Evolutionary conservation across 768 basidiomycete species (phyloP).

Genomic region (Suillus ampliporus): DNA sequence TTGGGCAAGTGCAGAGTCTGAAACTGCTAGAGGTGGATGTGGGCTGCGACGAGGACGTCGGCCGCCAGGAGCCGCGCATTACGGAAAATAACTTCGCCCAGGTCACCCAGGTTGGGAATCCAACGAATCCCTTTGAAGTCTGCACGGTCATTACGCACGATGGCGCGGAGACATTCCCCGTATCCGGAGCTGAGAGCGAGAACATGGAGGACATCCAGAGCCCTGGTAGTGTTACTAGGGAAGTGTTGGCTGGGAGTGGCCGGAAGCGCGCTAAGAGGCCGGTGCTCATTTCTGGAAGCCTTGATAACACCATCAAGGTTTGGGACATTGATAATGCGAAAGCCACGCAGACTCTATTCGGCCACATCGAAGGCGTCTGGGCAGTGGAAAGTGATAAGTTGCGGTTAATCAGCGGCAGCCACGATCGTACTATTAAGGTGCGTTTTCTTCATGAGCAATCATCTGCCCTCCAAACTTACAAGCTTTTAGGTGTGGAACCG

Average conservation of each 20-base stretch:
- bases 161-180: not conserved
- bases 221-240: constrained; percentile 12
- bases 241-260: constrained; percentile 20
- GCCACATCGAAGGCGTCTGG: constrained; percentile 99
- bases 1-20: constrained; percentile 94
- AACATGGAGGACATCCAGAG: constrained; percentile 19
- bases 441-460: constrained; percentile 27
- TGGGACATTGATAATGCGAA: constrained; percentile 94
- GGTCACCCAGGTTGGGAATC: constrained; percentile 18
- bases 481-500: constrained; percentile 83
- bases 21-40: constrained; percentile 75
- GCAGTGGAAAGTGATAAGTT: constrained; percentile 91
- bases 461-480: constrained; percentile 3
- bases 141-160: constrained; percentile 39
- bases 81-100: constrained; percentile 24
- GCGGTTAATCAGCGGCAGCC: constrained; percentile 89
- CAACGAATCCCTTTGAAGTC: constrained; percentile 24
- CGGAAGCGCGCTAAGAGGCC: constrained; percentile 52
- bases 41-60: constrained; percentile 37
- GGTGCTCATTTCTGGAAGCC: constrained; percentile 84
- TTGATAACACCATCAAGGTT: constrained; percentile 94
- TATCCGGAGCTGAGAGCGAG: constrained; percentile 16
- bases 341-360: constrained; percentile 84
- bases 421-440: constrained; percentile 97
- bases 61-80: constrained; percentile 15